Base-by-base conservation (phyloP, 441 rosid genomes). In the Croton setiger region DNA sequence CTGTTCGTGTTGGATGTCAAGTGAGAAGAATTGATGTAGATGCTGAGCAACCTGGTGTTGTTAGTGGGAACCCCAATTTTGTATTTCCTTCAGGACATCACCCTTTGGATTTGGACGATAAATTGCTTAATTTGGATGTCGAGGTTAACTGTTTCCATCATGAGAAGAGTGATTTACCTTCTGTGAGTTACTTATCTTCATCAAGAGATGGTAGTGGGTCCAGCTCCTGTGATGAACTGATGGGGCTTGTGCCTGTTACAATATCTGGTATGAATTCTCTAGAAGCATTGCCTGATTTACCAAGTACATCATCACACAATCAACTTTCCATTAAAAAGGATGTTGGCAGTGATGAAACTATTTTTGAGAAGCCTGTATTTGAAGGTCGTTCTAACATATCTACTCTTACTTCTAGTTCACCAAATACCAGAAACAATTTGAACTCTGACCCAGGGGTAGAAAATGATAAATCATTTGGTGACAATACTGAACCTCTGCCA, bases 161-260 rank as follows among this genome's bases (percentile, higher is more conserved):
- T 69, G 76, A 52, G 66, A 72, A 73, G 72, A 76, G 69, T 60
- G 73, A 74, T 72, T 72, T 77, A 62, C 77, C 82, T 45, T 67
- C 73, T 35, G 68, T 66, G 41, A 77, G 75, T 21, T 62, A 58
- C 74, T 69, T 57, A 63, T 73, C 75, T 72, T 71, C 83, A 35
- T 70, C 60, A 64, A 80, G 43, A 67, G 77, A 66, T 63, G 82
- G 67, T 23, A 74, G 67, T 69, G 76, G 75, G 73, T 66, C 74
- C 69, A 76, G 68, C 77, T 70, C 80, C 27, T 66, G 52, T 73
- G 78, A 68, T 72, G 87, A 75, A 78, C 65, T 64, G 59, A 68
- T 77, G 73, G 82, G 58, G 68, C 66, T 75, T 78, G 69, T 62
- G 68, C 77, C 81, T 70, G 84, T 75, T 82, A 55, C 80, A 52